These are phyloP conservation scores for Colletotrichum sansevieriae DNA, from an alignment of 2,329 filamentous ascomycete genomes.

Conservation along the genomic window DNA sequence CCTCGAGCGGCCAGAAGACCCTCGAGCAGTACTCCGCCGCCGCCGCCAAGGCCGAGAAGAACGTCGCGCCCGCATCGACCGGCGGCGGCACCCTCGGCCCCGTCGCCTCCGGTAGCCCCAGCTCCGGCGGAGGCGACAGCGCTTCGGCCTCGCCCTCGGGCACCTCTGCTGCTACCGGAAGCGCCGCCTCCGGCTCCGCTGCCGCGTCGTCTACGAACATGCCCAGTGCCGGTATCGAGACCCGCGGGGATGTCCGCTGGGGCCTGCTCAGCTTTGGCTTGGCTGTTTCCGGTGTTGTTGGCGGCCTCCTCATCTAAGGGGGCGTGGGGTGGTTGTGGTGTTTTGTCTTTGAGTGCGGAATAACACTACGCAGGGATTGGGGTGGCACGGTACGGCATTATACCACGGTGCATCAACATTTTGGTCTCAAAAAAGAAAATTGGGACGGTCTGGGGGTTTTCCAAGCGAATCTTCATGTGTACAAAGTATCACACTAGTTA, in stretches of 20 bases:
- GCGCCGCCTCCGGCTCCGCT: constrained; percentile 9
- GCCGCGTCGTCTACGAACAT: not conserved
- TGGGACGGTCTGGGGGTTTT: constrained; percentile 8
- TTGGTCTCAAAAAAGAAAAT: not conserved
- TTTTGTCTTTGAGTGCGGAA: not conserved
- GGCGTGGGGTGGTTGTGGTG: not conserved
- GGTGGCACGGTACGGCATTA: constrained; percentile 7
- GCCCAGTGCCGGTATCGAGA: constrained; percentile 35
- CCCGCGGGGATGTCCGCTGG: constrained; percentile 35
- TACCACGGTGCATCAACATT: constrained; percentile 29
- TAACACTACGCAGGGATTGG: not conserved
- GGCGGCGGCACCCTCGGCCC: constrained; percentile 38
- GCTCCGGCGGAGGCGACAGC: not conserved
- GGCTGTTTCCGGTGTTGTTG: constrained; percentile 36
- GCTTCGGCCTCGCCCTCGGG: not conserved
- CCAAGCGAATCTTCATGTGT: constrained; percentile 14
- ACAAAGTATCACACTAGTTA: constrained; percentile 28
- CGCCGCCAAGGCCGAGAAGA: constrained; percentile 31
- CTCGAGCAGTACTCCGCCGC: constrained; percentile 27
- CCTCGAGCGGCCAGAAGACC: constrained; percentile 21
- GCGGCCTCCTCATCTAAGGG: constrained; percentile 35
- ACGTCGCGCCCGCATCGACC: constrained; percentile 36
- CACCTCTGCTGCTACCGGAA: not conserved
- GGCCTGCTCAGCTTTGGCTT: constrained; percentile 36
- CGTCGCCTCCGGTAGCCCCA: constrained; percentile 21